Conservation (phyloP, 2,329 filamentous ascomycete genomes). For the Paraphoma chrysanthemicola region DNA sequence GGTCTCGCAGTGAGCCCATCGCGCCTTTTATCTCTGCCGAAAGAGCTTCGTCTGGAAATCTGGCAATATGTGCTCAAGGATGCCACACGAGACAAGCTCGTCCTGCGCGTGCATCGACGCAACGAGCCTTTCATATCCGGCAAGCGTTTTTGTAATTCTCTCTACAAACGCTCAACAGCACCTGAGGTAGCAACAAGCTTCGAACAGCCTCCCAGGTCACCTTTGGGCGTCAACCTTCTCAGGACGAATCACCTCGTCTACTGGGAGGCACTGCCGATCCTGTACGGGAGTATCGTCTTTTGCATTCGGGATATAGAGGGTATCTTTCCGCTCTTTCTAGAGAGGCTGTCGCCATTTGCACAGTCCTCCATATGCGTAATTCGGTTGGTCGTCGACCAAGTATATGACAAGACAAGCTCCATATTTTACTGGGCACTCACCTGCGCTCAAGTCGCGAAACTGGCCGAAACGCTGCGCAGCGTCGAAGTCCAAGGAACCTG, state of each 20-base stretch:
- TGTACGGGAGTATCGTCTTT: constrained; percentile 27
- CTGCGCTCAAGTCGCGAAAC: constrained; percentile 31
- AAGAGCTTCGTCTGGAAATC: constrained; percentile 31
- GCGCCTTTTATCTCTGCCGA: constrained; percentile 26
- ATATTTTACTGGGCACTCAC: constrained; percentile 33
- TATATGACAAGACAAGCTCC: background rate
- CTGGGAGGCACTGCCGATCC: constrained; percentile 32
- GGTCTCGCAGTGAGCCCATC: background rate
- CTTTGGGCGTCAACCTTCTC: constrained; percentile 19
- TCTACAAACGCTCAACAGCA: background rate
- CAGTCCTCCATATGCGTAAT: constrained; percentile 24
- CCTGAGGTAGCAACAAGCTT: constrained; percentile 11
- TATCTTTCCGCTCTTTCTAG: constrained; percentile 28
- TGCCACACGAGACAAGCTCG: constrained; percentile 8
- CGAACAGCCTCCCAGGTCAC: background rate
- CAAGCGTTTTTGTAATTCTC: constrained; percentile 6
- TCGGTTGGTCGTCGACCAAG: constrained; percentile 10
- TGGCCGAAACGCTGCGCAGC: constrained; percentile 13
- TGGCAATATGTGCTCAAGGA: constrained; percentile 28
- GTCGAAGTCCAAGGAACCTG: constrained; percentile 22
- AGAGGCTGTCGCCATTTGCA: constrained; percentile 18
- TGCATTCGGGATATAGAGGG: constrained; percentile 17
- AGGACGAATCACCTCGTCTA: constrained; percentile 23
- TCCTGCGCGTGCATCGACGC: constrained; percentile 18
- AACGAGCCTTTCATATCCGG: background rate